Percentiles rank a stretch among this genome's conserved stretches.
Conservation (phyloP, 169 alveolate genomes). For the Cardiosporidium cionae region DNA sequence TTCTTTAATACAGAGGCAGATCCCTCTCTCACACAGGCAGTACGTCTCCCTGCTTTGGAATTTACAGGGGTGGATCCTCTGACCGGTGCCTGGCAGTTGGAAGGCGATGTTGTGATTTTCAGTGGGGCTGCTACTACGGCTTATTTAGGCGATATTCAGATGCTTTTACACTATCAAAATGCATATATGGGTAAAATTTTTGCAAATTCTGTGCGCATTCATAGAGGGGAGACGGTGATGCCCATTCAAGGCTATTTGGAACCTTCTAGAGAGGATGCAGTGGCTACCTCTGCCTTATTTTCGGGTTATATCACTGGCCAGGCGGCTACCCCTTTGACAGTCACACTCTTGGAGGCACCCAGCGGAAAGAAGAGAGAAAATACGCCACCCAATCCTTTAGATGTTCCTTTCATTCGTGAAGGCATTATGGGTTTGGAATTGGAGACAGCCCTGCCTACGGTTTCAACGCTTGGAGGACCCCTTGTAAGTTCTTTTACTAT, state of each 20-base stretch:
- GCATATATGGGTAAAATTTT: not conserved
- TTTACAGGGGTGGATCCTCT: not conserved
- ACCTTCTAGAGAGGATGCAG: not conserved
- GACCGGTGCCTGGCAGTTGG: not conserved
- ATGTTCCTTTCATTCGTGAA: not conserved
- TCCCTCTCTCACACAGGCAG: too few relatives aligned
- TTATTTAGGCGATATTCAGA: not conserved
- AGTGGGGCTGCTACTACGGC: not conserved
- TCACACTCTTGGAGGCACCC: not conserved
- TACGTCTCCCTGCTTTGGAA: not conserved
- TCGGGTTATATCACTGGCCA: not conserved
- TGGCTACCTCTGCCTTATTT: not conserved
- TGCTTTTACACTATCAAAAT: not conserved
- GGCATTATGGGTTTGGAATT: not conserved
- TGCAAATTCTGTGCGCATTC: not conserved
- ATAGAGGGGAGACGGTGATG: not conserved
- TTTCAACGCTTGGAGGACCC: not conserved
- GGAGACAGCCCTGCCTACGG: not conserved
- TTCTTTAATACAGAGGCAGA: not conserved
- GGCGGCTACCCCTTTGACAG: not conserved
- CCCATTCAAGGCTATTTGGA: not conserved
- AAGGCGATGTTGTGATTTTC: not conserved
- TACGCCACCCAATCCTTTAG: not conserved
- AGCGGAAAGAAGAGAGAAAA: not conserved
- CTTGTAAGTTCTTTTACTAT: not conserved